phyloP scores from a whole-genome alignment of 129 eudicot species.

The Tanacetum coccineum region DNA sequence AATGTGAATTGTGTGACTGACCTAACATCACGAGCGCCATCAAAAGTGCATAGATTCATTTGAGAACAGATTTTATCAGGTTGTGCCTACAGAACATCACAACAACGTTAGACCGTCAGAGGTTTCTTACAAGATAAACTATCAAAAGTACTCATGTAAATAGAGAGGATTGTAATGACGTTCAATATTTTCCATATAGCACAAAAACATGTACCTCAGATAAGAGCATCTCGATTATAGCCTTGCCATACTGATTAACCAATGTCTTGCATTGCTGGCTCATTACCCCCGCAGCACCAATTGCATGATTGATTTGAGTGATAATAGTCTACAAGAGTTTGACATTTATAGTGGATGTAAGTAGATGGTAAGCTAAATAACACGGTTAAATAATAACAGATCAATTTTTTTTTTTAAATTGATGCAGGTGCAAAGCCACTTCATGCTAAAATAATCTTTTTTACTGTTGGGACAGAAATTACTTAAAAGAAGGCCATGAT shows the following conservation, averaged over 20 bases:
- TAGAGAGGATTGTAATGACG: neutral
- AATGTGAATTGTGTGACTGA: constrained; percentile 31
- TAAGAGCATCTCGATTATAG: constrained; percentile 66
- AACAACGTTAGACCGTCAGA: constrained; percentile 11
- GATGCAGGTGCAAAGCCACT: neutral
- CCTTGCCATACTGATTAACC: constrained; percentile 72
- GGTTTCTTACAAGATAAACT: neutral
- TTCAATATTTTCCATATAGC: neutral
- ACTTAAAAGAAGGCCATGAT: neutral
- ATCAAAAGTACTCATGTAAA: neutral
- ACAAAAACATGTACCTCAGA: constrained; percentile 48
- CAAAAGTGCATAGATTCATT: constrained; percentile 69
- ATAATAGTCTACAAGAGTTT: constrained; percentile 50
- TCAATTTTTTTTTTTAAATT: no score
- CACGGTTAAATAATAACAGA: constrained; percentile 1
- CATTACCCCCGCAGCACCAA: constrained; percentile 94
- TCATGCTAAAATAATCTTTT: neutral
- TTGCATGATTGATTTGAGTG: constrained; percentile 84
- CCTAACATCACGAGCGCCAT: constrained; percentile 69
- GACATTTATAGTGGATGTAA: constrained; percentile 11
- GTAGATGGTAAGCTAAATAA: constrained; percentile 9
- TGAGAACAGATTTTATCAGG: constrained; percentile 78
- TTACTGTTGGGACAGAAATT: neutral
- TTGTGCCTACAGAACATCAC: constrained; percentile 45
- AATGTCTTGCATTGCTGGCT: constrained; percentile 95